Base-by-base conservation (phyloP, 768 basidiomycete species). In the Termitomyces sp. region DNA sequence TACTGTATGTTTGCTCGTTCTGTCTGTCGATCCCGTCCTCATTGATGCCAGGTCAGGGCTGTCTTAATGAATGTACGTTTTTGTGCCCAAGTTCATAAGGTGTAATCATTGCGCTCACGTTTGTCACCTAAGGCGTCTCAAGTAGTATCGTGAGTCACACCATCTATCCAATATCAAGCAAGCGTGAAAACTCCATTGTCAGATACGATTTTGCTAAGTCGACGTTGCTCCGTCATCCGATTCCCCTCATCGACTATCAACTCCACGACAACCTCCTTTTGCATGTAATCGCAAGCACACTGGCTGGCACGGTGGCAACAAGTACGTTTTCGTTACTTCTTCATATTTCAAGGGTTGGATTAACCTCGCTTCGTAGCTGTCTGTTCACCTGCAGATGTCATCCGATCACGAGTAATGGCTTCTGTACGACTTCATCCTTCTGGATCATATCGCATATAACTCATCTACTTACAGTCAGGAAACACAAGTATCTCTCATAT, bases 151-250 rank as follows among this genome's bases (percentile, higher is more conserved):
- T 91, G 71, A 76, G 90, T 80, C 36, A 53, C 56, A 47, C 33
- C 16, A 32, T 27, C 36, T 40, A 39, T 55, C n/a, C 43, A 4
- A 12, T 24, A 33, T 39, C 22, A 39, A 37, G 32, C 32, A 39
- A 47, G 56, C 26, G 33, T 48, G 39, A 26, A 51, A 48, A 37
- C 48, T 24, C 42, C 16, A 59, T 37, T 14, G 30, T 36, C 62
- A 92, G 90, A 44, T 92, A 92, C 67, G 90, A 92, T 70, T 85
- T 81, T 67, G 86, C 91, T 78, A 92, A 92, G 69, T 65, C 78
- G 16, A 75, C 72, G 10, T 69, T 91, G 24, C 73, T 91, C 45
- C 71, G 72, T 48, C 67, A 76, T 56, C 80, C 74, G 7, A 65
- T 89, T 57, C 85, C 87, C 8, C 26, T 87, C 33, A 62, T 84